Percentiles rank a stretch among this genome's conserved stretches.
Evolutionary conservation across 345 rosid species (phyloP).

Genomic region (Dimocarpus longan): DNA sequence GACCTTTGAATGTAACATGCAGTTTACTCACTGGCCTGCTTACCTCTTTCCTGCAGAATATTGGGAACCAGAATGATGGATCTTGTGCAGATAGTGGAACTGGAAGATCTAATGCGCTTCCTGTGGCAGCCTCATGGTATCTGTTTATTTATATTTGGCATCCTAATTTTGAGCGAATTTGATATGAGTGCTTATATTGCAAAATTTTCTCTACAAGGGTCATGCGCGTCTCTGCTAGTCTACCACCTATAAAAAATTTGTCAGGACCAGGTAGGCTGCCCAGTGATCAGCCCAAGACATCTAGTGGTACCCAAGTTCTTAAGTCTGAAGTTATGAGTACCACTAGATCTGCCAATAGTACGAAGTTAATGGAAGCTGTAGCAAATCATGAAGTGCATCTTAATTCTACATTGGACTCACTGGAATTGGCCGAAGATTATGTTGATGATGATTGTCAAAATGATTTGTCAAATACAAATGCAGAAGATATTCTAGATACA

Average conservation of each 20-base stretch:
- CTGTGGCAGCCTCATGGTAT: conserved; percentile 85
- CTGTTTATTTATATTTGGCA: neutral
- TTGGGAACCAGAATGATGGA: conserved; percentile 41
- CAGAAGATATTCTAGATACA: neutral
- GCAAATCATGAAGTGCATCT: conserved; percentile 22
- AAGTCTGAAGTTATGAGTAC: conserved; percentile 21
- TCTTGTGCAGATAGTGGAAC: conserved; percentile 62
- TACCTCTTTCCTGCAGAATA: conserved; percentile 39
- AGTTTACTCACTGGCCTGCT: neutral
- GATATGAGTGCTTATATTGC: conserved; percentile 17
- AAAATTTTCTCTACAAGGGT: conserved; percentile 31
- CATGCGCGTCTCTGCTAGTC: conserved; percentile 30
- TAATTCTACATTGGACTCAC: conserved; percentile 8
- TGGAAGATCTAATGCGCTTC: conserved; percentile 58
- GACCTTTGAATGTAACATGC: neutral
- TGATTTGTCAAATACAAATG: conserved; percentile 13
- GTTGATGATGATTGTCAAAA: conserved; percentile 7
- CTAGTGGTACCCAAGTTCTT: conserved; percentile 5
- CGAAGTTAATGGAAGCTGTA: conserved; percentile 10
- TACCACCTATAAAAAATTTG: conserved; percentile 24
- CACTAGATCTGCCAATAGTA: conserved; percentile 3
- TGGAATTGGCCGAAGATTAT: conserved; percentile 11
- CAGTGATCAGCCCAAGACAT: conserved; percentile 21
- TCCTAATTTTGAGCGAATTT: conserved; percentile 8
- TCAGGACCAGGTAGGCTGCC: conserved; percentile 25